A percentile compares a stretch with the other conserved stretches of the same genome.
Conservation (phyloP, 2,329 filamentous ascomycete species). For the Paraphaeosphaeria minitans region DNA sequence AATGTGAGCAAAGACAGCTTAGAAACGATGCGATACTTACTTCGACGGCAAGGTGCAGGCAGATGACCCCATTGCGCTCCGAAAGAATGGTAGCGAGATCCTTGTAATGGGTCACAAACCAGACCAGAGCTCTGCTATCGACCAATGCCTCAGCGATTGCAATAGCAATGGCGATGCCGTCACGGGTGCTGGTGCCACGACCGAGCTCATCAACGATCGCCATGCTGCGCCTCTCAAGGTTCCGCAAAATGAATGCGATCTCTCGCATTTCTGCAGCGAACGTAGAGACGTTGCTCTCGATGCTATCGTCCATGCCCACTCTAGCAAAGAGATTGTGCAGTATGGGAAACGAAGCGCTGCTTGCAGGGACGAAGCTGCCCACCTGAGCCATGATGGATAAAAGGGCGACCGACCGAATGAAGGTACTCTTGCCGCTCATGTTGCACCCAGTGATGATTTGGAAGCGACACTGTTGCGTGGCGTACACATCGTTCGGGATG, state of each 20-base stretch:
- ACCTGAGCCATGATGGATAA: slow-evolving; percentile 93
- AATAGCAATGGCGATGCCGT: slow-evolving; percentile 87
- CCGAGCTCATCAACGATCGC: slow-evolving; percentile 92
- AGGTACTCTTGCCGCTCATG: slow-evolving; percentile 96
- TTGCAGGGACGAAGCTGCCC: slow-evolving; percentile 85
- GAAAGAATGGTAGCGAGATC: slow-evolving; percentile 78
- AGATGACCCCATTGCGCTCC: slow-evolving; percentile 78
- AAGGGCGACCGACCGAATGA: slow-evolving; percentile 83
- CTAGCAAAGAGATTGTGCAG: slow-evolving; percentile 85
- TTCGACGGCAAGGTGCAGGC: slow-evolving; percentile 78
- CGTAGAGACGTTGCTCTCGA: slow-evolving; percentile 89
- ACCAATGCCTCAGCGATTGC: slow-evolving; percentile 89
- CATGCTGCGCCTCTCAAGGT: slow-evolving; percentile 76
- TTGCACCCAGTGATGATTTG: slow-evolving; percentile 96
- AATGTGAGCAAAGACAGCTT: slow-evolving; percentile 4
- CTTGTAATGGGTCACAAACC: slow-evolving; percentile 93
- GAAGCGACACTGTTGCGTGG: slow-evolving; percentile 78
- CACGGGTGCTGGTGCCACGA: slow-evolving; percentile 83
- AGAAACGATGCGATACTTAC: slow-evolving; percentile 47
- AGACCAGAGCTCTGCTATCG: slow-evolving; percentile 75
- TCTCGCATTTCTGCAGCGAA: slow-evolving; percentile 96
- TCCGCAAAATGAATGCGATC: slow-evolving; percentile 88
- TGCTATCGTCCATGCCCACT: slow-evolving; percentile 82
- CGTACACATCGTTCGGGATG: slow-evolving; percentile 89
- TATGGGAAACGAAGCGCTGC: slow-evolving; percentile 81